These are phyloP conservation scores for Astrothelium subdiscretum DNA, from an alignment of 495 filamentous ascomycete genomes.

Conservation along the genomic window DNA sequence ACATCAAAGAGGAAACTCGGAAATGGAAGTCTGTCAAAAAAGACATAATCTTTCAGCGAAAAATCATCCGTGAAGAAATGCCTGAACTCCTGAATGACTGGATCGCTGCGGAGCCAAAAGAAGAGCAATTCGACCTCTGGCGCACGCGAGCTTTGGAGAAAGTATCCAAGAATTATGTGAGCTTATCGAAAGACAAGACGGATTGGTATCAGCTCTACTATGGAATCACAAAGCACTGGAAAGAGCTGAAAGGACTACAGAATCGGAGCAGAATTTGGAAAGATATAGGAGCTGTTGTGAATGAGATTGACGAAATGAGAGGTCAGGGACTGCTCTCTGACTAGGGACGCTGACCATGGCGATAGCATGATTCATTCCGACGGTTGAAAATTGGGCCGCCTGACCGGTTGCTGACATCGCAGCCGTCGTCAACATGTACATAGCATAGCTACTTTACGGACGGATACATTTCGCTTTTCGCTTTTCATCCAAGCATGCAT, in stretches of 20 bases:
- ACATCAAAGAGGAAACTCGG: not conserved
- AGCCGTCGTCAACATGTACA: too few species aligned
- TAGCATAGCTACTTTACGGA: too few species aligned
- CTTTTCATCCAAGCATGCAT: too few species aligned
- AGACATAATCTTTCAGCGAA: conserved; percentile 1
- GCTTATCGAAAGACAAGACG: conserved; percentile 11
- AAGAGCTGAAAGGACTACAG: conserved; percentile 20
- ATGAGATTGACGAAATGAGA: conserved; percentile 12
- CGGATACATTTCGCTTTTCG: too few species aligned
- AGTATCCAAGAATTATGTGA: not conserved
- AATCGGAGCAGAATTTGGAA: conserved; percentile 25
- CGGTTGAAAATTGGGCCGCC: too few species aligned
- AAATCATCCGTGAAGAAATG: conserved; percentile 2
- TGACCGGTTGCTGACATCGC: too few species aligned
- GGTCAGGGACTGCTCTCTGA: not conserved
- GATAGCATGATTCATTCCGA: not conserved
- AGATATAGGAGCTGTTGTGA: conserved; percentile 24
- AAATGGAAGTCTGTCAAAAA: not conserved
- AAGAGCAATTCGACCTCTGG: not conserved
- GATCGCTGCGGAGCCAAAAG: not conserved
- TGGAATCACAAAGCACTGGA: conserved; percentile 13
- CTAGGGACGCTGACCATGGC: not conserved
- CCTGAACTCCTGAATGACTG: not conserved
- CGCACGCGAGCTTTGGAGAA: not conserved
- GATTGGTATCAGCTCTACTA: conserved; percentile 22